phyloP scores from a whole-genome alignment of 176 grass and related monocot genomes.

The Oropetium thomaeum region DNA sequence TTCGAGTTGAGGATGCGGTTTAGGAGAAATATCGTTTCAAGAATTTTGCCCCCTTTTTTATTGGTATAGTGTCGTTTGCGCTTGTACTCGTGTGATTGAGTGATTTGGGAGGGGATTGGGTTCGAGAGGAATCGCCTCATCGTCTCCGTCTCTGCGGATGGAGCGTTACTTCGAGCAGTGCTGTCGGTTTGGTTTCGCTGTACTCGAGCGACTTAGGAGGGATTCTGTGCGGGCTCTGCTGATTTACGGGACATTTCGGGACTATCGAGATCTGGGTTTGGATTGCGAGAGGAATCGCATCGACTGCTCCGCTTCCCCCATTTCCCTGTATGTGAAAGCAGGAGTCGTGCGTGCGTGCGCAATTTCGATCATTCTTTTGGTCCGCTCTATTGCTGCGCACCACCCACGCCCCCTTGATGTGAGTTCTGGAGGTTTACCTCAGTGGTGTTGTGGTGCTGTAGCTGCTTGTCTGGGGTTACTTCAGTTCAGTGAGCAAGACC shows the following conservation, averaged over 20 bases:
- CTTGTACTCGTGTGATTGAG: background rate
- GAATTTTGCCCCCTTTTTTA: background rate
- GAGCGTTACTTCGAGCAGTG: background rate
- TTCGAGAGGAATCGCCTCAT: background rate
- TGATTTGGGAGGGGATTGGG: background rate
- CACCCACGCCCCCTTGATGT: background rate
- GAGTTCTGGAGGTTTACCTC: background rate
- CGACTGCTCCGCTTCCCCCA: background rate
- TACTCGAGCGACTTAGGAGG: background rate
- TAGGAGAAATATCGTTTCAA: background rate
- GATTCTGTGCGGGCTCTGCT: background rate
- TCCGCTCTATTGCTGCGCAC: background rate
- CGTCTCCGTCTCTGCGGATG: background rate
- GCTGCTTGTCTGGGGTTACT: background rate
- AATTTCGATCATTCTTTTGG: background rate
- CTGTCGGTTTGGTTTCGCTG: background rate
- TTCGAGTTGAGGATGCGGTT: background rate
- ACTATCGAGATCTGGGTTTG: background rate
- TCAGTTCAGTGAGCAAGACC: background rate
- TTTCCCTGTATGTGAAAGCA: background rate
- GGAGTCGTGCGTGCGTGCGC: background rate
- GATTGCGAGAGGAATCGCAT: constrained; percentile 10
- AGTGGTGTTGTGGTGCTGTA: background rate
- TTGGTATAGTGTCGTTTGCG: background rate
- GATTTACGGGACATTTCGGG: background rate